phyloP scores from a whole-genome alignment of 2,329 filamentous ascomycete species.

The Sclerotinia minor region DNA sequence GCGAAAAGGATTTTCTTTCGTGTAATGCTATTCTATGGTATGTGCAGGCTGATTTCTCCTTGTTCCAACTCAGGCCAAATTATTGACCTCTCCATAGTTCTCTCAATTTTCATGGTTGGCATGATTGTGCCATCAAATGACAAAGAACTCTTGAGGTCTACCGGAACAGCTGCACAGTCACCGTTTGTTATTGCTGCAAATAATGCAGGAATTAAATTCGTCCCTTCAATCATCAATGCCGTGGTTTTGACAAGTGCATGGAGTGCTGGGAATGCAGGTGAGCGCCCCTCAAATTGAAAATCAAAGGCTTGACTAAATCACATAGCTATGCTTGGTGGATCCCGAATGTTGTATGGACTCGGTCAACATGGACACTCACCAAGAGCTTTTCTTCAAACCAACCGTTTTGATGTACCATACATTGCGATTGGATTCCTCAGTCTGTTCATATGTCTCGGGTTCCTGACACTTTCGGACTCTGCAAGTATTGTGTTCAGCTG shows the following conservation, averaged over 20 bases:
- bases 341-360: constrained; percentile 59
- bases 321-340: constrained; percentile 56
- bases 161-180: constrained; percentile 51
- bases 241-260: constrained; percentile 72
- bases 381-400: constrained; percentile 54
- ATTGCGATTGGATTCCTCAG: constrained; percentile 56
- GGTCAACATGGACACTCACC: constrained; percentile 58
- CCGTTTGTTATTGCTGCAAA: constrained; percentile 73
- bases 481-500: constrained; percentile 64
- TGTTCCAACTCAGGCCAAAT: background rate
- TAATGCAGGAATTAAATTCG: constrained; percentile 64
- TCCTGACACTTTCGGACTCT: constrained; percentile 62
- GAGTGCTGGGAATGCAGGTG: constrained; percentile 63
- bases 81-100: constrained; percentile 39
- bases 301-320: background rate
- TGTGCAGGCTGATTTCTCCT: background rate
- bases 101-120: constrained; percentile 49
- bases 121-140: constrained; percentile 59
- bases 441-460: constrained; percentile 63
- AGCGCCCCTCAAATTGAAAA: too few species aligned
- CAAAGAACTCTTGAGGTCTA: constrained; percentile 47
- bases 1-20: constrained; percentile 53
- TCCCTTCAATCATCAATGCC: constrained; percentile 74
- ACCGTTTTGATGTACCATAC: constrained; percentile 56
- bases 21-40: constrained; percentile 56